These are phyloP conservation scores for Acidiella bohemica DNA, from an alignment of 495 filamentous ascomycete species.

Conservation along the genomic window DNA sequence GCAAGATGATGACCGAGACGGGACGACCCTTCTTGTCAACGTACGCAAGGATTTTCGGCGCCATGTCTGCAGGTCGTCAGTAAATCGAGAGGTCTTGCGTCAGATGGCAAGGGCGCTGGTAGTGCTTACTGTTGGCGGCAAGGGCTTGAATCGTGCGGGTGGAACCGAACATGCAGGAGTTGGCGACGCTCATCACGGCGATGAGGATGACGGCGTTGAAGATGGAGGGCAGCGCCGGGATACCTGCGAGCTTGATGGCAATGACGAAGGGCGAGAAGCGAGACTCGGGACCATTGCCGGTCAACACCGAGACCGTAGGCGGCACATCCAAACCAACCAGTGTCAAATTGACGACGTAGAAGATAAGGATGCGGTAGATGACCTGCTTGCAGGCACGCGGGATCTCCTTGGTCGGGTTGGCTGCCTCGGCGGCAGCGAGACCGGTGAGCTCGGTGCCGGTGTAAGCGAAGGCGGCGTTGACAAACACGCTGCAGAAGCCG, in stretches of 20 bases:
- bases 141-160: slow-evolving; percentile 29
- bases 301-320: slow-evolving; percentile 23
- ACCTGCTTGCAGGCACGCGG: slow-evolving; percentile 36
- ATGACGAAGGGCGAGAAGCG: slow-evolving; percentile 28
- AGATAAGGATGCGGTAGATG: slow-evolving; percentile 37
- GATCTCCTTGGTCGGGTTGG: slow-evolving; percentile 33
- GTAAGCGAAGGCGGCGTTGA: slow-evolving; percentile 23
- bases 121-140: slow-evolving; percentile 20
- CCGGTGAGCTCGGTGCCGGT: slow-evolving; percentile 23
- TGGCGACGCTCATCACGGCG: slow-evolving; percentile 30
- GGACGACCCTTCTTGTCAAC: slow-evolving; percentile 30
- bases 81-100: too few relatives aligned
- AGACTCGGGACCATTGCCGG: slow-evolving; percentile 26
- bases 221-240: slow-evolving; percentile 27
- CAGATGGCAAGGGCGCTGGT: too few relatives aligned
- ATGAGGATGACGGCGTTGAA: slow-evolving; percentile 33
- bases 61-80: slow-evolving; percentile 23
- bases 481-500: slow-evolving; percentile 21
- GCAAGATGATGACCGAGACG: slow-evolving; percentile 41
- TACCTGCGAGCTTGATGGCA: slow-evolving; percentile 28
- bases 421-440: slow-evolving; percentile 36
- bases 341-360: slow-evolving; percentile 28
- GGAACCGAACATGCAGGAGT: slow-evolving; percentile 29
- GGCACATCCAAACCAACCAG: slow-evolving; percentile 28
- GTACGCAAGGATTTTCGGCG: slow-evolving; percentile 27